A percentile compares a stretch with the other conserved stretches of the same genome.
phyloP scores from a whole-genome alignment of 805 yeast genomes.

The Yamadazyma scolyti region DNA sequence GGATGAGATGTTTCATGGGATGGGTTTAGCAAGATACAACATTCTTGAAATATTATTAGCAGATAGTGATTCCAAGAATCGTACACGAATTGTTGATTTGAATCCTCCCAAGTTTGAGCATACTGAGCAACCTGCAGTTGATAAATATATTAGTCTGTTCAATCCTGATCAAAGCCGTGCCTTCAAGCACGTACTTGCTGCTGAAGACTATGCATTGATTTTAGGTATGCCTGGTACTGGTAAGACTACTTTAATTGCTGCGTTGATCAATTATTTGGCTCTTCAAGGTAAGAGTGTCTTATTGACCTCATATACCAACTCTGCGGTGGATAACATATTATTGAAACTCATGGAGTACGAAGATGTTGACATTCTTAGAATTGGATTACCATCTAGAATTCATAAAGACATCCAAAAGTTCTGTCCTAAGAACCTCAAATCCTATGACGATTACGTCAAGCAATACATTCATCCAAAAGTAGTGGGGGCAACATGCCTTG shows the following conservation, averaged over 20 bases:
- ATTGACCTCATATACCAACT: slow-evolving; percentile 84
- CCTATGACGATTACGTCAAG: slow-evolving; percentile 41
- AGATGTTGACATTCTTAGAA: slow-evolving; percentile 49
- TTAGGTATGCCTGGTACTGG: slow-evolving; percentile 99
- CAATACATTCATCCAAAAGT: slow-evolving; percentile 58
- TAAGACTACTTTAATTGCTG: slow-evolving; percentile 67
- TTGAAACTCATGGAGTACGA: slow-evolving; percentile 51
- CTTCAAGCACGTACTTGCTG: slow-evolving; percentile 55
- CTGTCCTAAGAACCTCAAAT: slow-evolving; percentile 40
- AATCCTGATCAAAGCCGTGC: slow-evolving; percentile 75
- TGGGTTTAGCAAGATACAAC: slow-evolving; percentile 75
- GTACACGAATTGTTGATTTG: slow-evolving; percentile 54
- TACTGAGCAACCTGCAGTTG: slow-evolving; percentile 13
- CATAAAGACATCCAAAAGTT: slow-evolving; percentile 59
- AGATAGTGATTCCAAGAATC: slow-evolving; percentile 41
- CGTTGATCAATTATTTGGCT: slow-evolving; percentile 61
- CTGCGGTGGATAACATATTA: slow-evolving; percentile 92
- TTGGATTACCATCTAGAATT: slow-evolving; percentile 59
- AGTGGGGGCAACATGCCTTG: slow-evolving; percentile 87
- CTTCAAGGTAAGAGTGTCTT: slow-evolving; percentile 62
- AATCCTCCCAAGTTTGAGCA: slow-evolving; percentile 43
- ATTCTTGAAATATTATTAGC: slow-evolving; percentile 61
- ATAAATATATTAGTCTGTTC: too few relatives aligned
- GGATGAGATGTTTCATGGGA: slow-evolving; percentile 71
- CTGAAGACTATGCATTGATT: slow-evolving; percentile 75